phyloP scores from a whole-genome alignment of 208 protist genomes.

The Trypanosoma boissoni region DNA sequence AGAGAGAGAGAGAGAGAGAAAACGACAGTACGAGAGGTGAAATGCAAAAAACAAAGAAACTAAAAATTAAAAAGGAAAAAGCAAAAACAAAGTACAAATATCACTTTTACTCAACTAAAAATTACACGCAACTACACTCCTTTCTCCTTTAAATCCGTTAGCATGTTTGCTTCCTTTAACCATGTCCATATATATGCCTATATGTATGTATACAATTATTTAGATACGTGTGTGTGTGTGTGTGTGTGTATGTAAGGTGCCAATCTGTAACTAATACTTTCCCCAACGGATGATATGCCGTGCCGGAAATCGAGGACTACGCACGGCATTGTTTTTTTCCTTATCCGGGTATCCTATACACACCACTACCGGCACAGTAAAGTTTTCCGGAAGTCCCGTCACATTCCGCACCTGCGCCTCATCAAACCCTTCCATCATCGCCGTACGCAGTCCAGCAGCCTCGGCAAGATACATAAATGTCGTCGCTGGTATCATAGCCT shows the following conservation, averaged over 20 bases:
- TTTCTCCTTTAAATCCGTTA: too few species aligned
- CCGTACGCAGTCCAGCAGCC: conserved; percentile 60
- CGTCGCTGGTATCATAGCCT: conserved; percentile 80
- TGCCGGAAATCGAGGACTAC: conserved; percentile 47
- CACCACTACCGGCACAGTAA: conserved; percentile 77
- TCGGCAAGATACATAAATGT: conserved; percentile 70
- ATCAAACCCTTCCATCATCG: conserved; percentile 86
- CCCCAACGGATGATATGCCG: conserved; percentile 60
- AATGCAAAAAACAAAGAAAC: conserved; percentile 1
- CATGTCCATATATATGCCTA: too few species aligned
- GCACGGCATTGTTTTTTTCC: conserved; percentile 11
- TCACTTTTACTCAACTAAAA: conserved; percentile 1
- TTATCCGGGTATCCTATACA: conserved; percentile 54
- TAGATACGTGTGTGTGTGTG: conserved; percentile 1
- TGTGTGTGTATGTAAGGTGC: neutral
- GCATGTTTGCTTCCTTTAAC: too few species aligned
- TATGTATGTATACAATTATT: neutral
- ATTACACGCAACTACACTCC: neutral
- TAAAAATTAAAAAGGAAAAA: conserved; percentile 15
- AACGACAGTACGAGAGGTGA: neutral
- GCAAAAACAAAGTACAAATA: conserved; percentile 7
- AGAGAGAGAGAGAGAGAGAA: too few species aligned
- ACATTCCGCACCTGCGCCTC: conserved; percentile 63
- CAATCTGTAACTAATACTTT: conserved; percentile 26
- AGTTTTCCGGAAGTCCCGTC: conserved; percentile 61